Percentiles rank a stretch among this genome's conserved stretches.
phyloP scores from a whole-genome alignment of 176 grass and related monocot genomes.

The Lolium rigidum region DNA sequence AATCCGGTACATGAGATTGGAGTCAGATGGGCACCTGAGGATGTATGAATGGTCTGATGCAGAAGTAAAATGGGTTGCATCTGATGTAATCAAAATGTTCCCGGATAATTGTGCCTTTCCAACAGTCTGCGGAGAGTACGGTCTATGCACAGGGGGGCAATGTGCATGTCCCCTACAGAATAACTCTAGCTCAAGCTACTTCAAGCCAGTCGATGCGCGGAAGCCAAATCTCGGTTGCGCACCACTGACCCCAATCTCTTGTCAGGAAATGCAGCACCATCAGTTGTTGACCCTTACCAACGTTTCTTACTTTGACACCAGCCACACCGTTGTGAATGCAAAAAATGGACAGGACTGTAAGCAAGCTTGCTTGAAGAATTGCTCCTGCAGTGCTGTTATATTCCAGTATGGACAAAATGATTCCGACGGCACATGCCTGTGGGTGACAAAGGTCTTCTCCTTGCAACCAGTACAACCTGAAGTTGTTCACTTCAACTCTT shows the following conservation, averaged over 20 bases:
- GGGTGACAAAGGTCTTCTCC: constrained; percentile 41
- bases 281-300: constrained; percentile 46
- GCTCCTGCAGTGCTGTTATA: constrained; percentile 43
- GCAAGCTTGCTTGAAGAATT: constrained; percentile 55
- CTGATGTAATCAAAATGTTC: constrained; percentile 45
- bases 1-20: constrained; percentile 49
- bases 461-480: constrained; percentile 46
- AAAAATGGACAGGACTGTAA: constrained; percentile 34
- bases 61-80: constrained; percentile 31
- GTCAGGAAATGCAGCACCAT: constrained; percentile 55
- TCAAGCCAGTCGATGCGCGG: constrained; percentile 40
- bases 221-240: constrained; percentile 55
- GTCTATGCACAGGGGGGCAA: constrained; percentile 59
- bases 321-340: constrained; percentile 23
- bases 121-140: constrained; percentile 51
- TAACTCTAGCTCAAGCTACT: constrained; percentile 40
- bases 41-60: constrained; percentile 45
- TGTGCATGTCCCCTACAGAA: constrained; percentile 45
- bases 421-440: constrained; percentile 32
- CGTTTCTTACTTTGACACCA: constrained; percentile 52
- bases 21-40: constrained; percentile 51
- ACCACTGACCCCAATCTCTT: constrained; percentile 52
- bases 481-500: constrained; percentile 43
- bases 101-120: constrained; percentile 62
- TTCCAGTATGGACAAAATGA: constrained; percentile 22